Evolutionary conservation across 1,284 basidiomycete genomes (phyloP), one percentile per base, ranked within the genome.

Genomic region (Leccinum solheimii): DNA sequence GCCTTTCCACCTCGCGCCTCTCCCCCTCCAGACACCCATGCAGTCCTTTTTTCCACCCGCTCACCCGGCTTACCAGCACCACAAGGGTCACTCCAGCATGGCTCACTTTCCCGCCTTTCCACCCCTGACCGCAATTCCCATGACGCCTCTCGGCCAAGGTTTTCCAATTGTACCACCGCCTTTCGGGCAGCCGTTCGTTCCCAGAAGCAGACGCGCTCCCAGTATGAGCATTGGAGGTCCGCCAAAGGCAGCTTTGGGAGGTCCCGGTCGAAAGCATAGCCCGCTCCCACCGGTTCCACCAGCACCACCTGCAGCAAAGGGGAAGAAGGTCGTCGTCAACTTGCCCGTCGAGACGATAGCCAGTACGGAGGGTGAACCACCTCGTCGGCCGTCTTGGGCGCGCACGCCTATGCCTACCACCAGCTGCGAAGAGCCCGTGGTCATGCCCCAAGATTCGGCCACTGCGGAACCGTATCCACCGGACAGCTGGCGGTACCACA

Each of bases 181-280:
- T 32, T 80, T 76, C 53, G 79, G 73, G 27, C 85, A 75, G 50
- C 80, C 84, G 0, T 88, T 87, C 65, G 71, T 79, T 45, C 86
- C 81, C 14, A 77, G 81, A 78, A 80, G 79, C 65, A 79, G 83
- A 63, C 75, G 90, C 59, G 84, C 89, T 60, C 82, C 84, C 32
- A 91, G 88, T 68, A 81, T 93, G 62, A 82, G 79, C 67, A 76
- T 79, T 14, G 91, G 91, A 14, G 91, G 91, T 5, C 91, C 91
- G 13, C 91, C 91, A 16, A 93, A 93, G 72, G 91, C 91, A 2
- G 81, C 86, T 2, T 77, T 93, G 6, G 91, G 91, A 16, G 91
- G 91, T 2, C 91, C 89, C 8, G 83, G 84, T 58, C 82, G 88
- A 57, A 92, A 90, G 75, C 80, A 86, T 58, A 88, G 85, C 71